Evolutionary conservation across 1,284 basidiomycete genomes (phyloP), one percentile per base, ranked within the genome.

Genomic region (Neolentinus lepideus): DNA sequence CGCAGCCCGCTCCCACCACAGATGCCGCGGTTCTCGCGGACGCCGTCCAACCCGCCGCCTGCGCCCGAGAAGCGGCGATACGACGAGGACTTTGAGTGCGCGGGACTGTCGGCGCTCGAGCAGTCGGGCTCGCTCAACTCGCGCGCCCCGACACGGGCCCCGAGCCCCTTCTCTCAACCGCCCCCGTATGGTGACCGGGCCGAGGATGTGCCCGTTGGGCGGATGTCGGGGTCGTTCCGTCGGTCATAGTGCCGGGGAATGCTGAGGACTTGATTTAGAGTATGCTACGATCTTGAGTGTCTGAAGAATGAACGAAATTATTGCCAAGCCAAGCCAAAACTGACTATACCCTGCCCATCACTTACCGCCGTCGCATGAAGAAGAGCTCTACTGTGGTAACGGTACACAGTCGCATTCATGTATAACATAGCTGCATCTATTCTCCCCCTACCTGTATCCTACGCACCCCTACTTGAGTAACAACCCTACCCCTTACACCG

Each of bases 121-220:
- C 43, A 46, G n/a, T 46, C 43, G n/a, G 10, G 6, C 19, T 54
- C 55, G 24, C 47, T 50, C 21, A 29, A 16, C 27, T 50, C 47
- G 22, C 47, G 47, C 27, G 47, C 6, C 14, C 47, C 47, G 24
- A 50, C 21, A 9, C 47, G 47, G 8, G 22, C 24, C 9, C 47
- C 47, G 27, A 50, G 47, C 22, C 47, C 47, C 16, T n/a, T 21
- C 8, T 43, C 38, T 6, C 68, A 73, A 45, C 72, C 78, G 57
- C 74, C 78, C 46, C 76, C 75, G 36, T 74, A 76, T 31, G 75
- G 75, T 52, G 76, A 83, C 38, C 84, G 85, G 29, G 80, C 88
- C 35, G 70, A 91, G 47, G 47, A 43, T 16, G 38, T 43, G 8
- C 12, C 38, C 16, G 38, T 21, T n/a, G 38, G 38, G 38, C 19